Percentiles rank a stretch among this genome's conserved stretches.
phyloP scores from a whole-genome alignment of 805 yeast genomes.

The Dipodascopsis uninucleata region DNA sequence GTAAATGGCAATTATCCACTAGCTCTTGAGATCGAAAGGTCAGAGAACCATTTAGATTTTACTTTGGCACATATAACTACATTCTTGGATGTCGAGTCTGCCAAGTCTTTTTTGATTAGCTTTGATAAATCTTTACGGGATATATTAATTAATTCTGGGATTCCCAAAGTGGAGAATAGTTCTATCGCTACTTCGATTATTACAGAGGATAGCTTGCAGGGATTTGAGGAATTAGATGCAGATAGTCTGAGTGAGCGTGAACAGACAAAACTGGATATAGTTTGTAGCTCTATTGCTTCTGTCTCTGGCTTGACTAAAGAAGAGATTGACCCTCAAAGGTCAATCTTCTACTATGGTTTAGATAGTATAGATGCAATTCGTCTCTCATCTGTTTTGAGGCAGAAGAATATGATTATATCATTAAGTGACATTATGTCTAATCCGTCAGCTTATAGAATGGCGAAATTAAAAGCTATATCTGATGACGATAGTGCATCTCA shows the following conservation, averaged over 20 bases:
- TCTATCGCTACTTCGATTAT: no score
- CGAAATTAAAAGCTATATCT: no score
- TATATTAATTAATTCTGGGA: no score
- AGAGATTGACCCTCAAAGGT: background rate
- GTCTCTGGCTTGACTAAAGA: slow-evolving; percentile 2
- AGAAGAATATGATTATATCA: slow-evolving; percentile 10
- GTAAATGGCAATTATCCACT: slow-evolving; percentile 18
- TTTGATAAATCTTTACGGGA: background rate
- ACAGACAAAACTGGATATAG: no score
- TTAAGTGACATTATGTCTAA: slow-evolving; percentile 16
- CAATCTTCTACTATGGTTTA: slow-evolving; percentile 27
- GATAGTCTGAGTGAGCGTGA: no score
- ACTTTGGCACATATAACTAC: slow-evolving; percentile 7
- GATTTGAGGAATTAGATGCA: no score
- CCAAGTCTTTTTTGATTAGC: slow-evolving; percentile 1
- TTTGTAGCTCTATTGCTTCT: slow-evolving; percentile 5
- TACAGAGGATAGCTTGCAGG: no score
- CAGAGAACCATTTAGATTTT: background rate
- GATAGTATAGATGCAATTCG: slow-evolving; percentile 30
- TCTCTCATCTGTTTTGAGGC: slow-evolving; percentile 17
- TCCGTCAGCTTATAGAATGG: slow-evolving; percentile 15
- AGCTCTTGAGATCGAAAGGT: slow-evolving; percentile 19
- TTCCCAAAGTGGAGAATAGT: no score
- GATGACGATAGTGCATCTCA: no score
- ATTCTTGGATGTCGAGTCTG: background rate